Conservation (phyloP, 2,329 filamentous ascomycete species). For the Daldinia sp. region DNA sequence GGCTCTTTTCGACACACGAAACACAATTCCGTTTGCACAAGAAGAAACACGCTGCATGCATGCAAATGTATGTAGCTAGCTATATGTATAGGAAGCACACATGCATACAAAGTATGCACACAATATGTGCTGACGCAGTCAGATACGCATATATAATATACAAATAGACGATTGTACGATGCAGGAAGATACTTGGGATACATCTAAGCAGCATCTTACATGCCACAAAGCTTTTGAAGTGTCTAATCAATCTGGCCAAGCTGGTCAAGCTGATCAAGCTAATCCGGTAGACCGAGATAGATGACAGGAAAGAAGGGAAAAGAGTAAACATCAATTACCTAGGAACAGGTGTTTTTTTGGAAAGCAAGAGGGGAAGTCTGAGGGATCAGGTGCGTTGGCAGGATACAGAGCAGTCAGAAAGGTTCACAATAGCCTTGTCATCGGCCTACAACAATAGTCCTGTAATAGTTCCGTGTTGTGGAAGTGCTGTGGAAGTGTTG, state of each 20-base stretch:
- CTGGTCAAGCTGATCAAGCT: not conserved
- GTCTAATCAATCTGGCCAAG: not conserved
- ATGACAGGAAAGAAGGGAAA: not conserved
- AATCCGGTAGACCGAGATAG: not conserved
- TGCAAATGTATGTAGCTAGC: slow-evolving; percentile 32
- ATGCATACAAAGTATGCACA: slow-evolving; percentile 28
- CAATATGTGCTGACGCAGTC: slow-evolving; percentile 31
- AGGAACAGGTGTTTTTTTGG: not conserved
- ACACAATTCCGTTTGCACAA: slow-evolving; percentile 43
- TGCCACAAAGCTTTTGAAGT: not conserved
- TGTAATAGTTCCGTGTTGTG: slow-evolving; percentile 15
- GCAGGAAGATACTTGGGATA: slow-evolving; percentile 24
- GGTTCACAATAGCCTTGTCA: not conserved
- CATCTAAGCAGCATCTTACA: slow-evolving; percentile 7
- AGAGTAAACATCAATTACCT: not conserved
- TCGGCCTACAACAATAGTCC: not conserved
- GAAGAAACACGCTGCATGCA: slow-evolving; percentile 38
- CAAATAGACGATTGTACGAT: slow-evolving; percentile 29
- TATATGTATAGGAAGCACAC: slow-evolving; percentile 37
- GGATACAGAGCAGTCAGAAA: slow-evolving; percentile 18
- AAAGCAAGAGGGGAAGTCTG: not conserved
- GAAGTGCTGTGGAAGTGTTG: too few species aligned
- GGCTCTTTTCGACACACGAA: slow-evolving; percentile 33
- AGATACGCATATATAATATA: slow-evolving; percentile 40
- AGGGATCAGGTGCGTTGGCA: slow-evolving; percentile 27